Conservation (phyloP, 768 basidiomycete species). For the Suillus weaverae region DNA sequence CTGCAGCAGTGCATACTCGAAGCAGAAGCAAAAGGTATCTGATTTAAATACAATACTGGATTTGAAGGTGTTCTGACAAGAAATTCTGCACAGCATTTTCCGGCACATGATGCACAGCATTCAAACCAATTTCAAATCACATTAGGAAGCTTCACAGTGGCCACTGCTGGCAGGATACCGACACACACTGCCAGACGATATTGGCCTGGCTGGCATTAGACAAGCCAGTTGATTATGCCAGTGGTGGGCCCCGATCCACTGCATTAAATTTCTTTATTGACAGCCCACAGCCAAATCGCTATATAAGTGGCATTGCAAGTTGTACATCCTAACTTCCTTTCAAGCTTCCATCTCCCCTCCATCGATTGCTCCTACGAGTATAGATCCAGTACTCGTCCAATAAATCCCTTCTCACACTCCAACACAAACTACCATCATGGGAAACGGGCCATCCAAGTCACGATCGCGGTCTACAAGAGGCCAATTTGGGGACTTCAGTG, state of each 20-base stretch:
- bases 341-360: not conserved
- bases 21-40: not conserved
- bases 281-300: not conserved
- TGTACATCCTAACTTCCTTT: not conserved
- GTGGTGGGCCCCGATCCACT: too few species aligned
- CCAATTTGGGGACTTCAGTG: constrained; percentile 9
- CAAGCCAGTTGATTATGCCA: too few species aligned
- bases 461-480: constrained; percentile 1
- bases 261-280: too few species aligned
- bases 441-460: constrained; percentile 16
- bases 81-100: too few species aligned
- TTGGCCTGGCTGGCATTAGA: too few species aligned
- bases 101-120: too few species aligned
- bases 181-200: too few species aligned
- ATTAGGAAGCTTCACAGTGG: too few species aligned
- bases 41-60: too few species aligned
- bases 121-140: too few species aligned
- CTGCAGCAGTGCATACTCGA: not conserved
- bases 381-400: not conserved
- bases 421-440: constrained; percentile 12
- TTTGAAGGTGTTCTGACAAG: too few species aligned
- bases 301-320: not conserved
- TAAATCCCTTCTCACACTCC: not conserved
- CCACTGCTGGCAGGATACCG: too few species aligned
- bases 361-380: not conserved